Evolutionary conservation across 1,284 basidiomycete genomes (phyloP), one percentile per base, ranked within the genome.

Genomic region (Ceratobasidium papillatum): DNA sequence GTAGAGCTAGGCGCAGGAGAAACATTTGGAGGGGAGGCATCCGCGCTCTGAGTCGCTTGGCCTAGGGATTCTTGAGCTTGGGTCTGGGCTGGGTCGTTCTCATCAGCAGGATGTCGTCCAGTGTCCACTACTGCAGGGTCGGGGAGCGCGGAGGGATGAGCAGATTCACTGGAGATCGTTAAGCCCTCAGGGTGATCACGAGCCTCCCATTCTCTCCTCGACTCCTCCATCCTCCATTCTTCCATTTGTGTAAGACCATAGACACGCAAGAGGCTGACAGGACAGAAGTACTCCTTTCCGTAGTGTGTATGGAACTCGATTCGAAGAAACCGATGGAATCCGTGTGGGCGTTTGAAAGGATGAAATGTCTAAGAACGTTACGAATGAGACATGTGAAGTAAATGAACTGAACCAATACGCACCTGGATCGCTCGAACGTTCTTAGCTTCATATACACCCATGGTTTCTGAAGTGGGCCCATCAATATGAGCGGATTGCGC

Each of bases 201-300:
- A 61, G 85, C 85, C 54, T 82, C 84, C 77, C 89, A 89, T 79
- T 91, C 89, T 4, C 84, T 84, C 78, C 91, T 87, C 88, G 91
- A 93, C 34, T 89, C 88, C 76, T 95, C 94, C 90, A 94, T 93
- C 79, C 97, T 94, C 88, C 93, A 98, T 78, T 97, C 91, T 78
- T 99, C 97, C 79, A 99, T 91, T 84, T 99, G 96, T 12, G 96
- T 99, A 77, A 98, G 89, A 2, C 98, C 97, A 78, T 96, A 99
- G 0, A 98, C 95, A 38, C 96, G 91, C 34, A 99, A 87, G 0
- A 99, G 88, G 0, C 94, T 96, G 25, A 99, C 87, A 0, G 97
- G 97, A 80, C 97, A 99, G 81, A 97, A 99, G 83, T 93, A 99
- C 82, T 99, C 98, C 79, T 89, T 93, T 22, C 96, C 95, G 79